phyloP scores from a whole-genome alignment of 2,329 filamentous ascomycete genomes.

The Dryadomyces quercivorus region DNA sequence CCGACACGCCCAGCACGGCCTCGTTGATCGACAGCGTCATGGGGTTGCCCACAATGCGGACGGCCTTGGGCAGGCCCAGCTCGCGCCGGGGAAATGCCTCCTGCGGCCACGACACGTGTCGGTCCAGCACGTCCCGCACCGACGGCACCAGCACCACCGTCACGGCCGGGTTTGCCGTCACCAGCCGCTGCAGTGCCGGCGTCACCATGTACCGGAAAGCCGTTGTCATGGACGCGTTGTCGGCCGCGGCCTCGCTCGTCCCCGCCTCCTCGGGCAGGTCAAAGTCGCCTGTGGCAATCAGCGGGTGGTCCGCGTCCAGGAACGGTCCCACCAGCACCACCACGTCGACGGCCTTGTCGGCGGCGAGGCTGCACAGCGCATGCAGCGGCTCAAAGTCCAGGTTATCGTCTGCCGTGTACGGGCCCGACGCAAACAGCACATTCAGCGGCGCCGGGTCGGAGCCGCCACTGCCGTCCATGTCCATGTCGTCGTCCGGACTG shows the following conservation, averaged over 20 bases:
- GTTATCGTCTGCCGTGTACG: constrained; percentile 86
- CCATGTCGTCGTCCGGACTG: constrained; percentile 39
- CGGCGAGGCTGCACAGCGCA: constrained; percentile 66
- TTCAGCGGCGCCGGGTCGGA: constrained; percentile 54
- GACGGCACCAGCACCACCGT: constrained; percentile 77
- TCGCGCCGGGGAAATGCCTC: constrained; percentile 54
- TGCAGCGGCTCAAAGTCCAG: constrained; percentile 82
- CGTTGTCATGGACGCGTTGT: constrained; percentile 68
- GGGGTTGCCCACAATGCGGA: constrained; percentile 74
- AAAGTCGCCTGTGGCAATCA: constrained; percentile 70
- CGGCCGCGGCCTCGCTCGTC: constrained; percentile 44
- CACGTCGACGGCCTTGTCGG: constrained; percentile 61
- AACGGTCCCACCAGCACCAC: constrained; percentile 79
- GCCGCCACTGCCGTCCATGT: constrained; percentile 27
- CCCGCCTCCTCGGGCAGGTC: constrained; percentile 54
- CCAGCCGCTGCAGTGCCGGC: constrained; percentile 58
- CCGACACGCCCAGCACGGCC: constrained; percentile 66
- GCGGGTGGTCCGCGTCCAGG: constrained; percentile 80
- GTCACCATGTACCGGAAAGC: constrained; percentile 76
- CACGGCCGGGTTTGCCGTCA: constrained; percentile 56
- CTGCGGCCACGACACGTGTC: constrained; percentile 75
- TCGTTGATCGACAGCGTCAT: constrained; percentile 87
- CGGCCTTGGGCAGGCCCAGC: constrained; percentile 66
- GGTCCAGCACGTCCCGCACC: constrained; percentile 67
- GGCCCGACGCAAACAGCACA: constrained; percentile 68